These are phyloP conservation scores for Colletotrichum liaoningense DNA, from an alignment of 2,329 filamentous ascomycete species.

Conservation along the genomic window DNA sequence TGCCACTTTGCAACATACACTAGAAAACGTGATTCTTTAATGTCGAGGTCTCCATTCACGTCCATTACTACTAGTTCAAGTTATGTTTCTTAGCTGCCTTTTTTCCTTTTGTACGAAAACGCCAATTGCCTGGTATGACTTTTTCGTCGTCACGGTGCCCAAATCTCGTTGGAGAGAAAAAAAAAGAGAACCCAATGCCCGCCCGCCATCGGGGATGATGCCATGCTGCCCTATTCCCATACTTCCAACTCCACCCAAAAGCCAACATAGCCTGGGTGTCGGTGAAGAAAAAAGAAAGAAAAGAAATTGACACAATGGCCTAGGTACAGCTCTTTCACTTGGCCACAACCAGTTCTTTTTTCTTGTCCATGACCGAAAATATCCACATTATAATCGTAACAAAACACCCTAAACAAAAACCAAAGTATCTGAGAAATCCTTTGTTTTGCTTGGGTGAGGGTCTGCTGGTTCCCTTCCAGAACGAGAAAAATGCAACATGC, in stretches of 20 bases:
- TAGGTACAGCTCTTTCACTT: not conserved
- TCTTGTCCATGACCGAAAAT: slow-evolving; percentile 2
- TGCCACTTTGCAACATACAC: not conserved
- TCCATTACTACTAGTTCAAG: not conserved
- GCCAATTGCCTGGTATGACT: not conserved
- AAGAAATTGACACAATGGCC: not conserved
- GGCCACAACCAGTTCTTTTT: not conserved
- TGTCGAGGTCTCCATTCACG: not conserved
- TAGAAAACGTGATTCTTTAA: not conserved
- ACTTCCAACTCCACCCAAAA: not conserved
- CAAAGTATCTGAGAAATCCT: not conserved
- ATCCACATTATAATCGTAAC: slow-evolving; percentile 27
- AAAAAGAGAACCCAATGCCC: not conserved
- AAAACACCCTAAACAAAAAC: slow-evolving; percentile 7
- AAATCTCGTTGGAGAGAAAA: not conserved
- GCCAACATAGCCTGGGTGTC: no score
- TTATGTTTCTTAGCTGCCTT: not conserved
- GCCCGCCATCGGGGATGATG: no score
- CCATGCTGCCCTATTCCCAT: slow-evolving; percentile 1
- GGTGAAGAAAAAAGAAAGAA: not conserved
- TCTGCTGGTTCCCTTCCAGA: slow-evolving; percentile 30
- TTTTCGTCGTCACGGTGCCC: not conserved
- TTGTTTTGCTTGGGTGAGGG: not conserved
- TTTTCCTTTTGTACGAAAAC: not conserved
- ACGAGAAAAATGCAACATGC: slow-evolving; percentile 29